Evolutionary conservation across 768 basidiomycete species (phyloP).

Genomic region (Podaxis sp.): DNA sequence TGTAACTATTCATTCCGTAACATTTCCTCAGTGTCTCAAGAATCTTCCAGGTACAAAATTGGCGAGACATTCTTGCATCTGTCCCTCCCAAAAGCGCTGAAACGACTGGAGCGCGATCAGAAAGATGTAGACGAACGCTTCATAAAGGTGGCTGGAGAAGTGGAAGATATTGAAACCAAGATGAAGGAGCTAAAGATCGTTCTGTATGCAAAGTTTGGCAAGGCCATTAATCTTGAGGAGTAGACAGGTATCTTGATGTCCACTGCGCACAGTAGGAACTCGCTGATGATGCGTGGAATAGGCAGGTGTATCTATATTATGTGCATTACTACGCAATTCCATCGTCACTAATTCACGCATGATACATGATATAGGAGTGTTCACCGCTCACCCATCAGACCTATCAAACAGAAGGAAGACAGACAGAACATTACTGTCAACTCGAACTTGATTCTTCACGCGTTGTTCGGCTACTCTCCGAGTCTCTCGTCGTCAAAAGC

Average conservation of each 20-base stretch:
- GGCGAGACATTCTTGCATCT: conserved; percentile 89
- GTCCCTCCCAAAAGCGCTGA: conserved; percentile 59
- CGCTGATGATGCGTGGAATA: background rate
- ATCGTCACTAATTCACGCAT: too few species aligned
- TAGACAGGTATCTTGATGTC: background rate
- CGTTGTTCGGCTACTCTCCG: too few species aligned
- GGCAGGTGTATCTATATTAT: background rate
- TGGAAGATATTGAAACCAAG: conserved; percentile 62
- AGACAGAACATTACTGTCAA: too few species aligned
- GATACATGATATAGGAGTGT: too few species aligned
- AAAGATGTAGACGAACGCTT: conserved; percentile 53
- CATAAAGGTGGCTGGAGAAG: conserved; percentile 39
- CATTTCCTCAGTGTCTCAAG: background rate
- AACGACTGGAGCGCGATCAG: conserved; percentile 69
- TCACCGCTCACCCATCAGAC: too few species aligned
- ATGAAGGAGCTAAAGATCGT: conserved; percentile 80
- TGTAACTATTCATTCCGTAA: conserved; percentile 42
- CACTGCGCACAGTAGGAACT: background rate
- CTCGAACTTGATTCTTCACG: too few species aligned
- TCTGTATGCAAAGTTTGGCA: conserved; percentile 89
- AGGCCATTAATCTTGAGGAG: conserved; percentile 89
- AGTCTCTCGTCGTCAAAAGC: too few species aligned
- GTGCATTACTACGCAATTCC: too few species aligned
- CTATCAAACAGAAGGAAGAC: too few species aligned
- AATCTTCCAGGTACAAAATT: conserved; percentile 68